phyloP scores from a whole-genome alignment of 345 rosid species.

The Gossypium turneri region DNA sequence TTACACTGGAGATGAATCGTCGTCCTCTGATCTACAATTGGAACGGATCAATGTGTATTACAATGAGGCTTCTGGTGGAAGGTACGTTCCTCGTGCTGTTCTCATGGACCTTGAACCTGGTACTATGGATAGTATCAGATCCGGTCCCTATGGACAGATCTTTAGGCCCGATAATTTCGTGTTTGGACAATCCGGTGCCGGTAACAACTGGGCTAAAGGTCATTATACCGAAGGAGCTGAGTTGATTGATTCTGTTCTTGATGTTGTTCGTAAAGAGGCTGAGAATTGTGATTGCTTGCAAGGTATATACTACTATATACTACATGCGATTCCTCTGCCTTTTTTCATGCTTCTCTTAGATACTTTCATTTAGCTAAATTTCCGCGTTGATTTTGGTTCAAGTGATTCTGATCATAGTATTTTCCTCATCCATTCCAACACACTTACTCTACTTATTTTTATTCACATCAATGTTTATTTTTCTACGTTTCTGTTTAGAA shows the following conservation, averaged over 20 bases:
- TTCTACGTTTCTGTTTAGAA: too few relatives aligned
- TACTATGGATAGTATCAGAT: slow-evolving; percentile 96
- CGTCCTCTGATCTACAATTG: slow-evolving; percentile 64
- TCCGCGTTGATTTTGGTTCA: not conserved
- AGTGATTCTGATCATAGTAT: not conserved
- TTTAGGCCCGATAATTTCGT: slow-evolving; percentile 19
- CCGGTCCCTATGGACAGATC: slow-evolving; percentile 39
- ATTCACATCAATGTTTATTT: not conserved
- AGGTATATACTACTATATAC: slow-evolving; percentile 36
- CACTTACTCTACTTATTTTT: not conserved
- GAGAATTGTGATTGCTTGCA: slow-evolving; percentile 98
- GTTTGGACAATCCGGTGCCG: slow-evolving; percentile 22
- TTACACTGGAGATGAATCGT: slow-evolving; percentile 44
- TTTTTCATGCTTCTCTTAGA: not conserved
- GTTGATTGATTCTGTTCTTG: slow-evolving; percentile 86
- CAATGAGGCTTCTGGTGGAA: slow-evolving; percentile 86
- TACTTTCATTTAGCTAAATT: not conserved
- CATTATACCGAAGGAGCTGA: slow-evolving; percentile 87
- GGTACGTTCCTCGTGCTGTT: slow-evolving; percentile 95
- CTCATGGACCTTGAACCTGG: slow-evolving; percentile 99
- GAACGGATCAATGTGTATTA: slow-evolving; percentile 92
- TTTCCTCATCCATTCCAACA: not conserved
- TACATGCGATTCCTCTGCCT: not conserved
- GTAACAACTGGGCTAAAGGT: slow-evolving; percentile 24
- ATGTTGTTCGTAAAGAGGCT: slow-evolving; percentile 92